Evolutionary conservation across 2,329 filamentous ascomycete species (phyloP).

Genomic region (Fusarium sp.): DNA sequence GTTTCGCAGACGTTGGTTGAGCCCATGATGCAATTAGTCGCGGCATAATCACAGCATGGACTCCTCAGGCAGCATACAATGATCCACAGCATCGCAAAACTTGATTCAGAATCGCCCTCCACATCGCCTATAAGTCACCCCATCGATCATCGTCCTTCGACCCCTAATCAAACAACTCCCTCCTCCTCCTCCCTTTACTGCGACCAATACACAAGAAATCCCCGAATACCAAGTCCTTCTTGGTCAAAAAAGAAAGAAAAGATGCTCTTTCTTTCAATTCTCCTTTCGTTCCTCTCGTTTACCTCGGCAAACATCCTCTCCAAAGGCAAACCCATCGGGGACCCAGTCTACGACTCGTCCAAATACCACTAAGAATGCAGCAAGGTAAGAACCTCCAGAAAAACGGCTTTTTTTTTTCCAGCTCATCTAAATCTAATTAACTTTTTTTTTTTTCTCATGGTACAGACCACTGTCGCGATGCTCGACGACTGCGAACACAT

Average conservation of each 20-base stretch:
- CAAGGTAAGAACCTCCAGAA: not conserved
- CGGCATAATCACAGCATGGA: not conserved
- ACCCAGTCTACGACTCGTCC: not conserved
- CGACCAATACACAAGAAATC: not conserved
- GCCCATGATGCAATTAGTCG: not conserved
- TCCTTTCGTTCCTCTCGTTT: slow-evolving; percentile 1
- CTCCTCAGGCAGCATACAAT: not conserved
- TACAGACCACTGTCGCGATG: not conserved
- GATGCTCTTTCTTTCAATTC: not conserved
- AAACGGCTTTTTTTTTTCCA: not conserved
- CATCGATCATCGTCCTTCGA: not conserved
- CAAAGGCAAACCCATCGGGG: not conserved
- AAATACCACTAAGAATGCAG: slow-evolving; percentile 19
- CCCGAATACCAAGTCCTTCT: not conserved
- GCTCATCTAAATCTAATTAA: too few relatives aligned
- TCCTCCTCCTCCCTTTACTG: not conserved
- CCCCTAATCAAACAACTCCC: not conserved
- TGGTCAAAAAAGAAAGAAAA: not conserved
- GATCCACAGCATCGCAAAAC: not conserved
- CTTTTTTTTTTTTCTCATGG: not conserved
- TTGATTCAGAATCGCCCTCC: not conserved
- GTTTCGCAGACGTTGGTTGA: not conserved
- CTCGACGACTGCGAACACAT: not conserved
- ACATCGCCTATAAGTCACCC: not conserved
- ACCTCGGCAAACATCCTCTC: not conserved